phyloP scores from a whole-genome alignment of 139 green algal species.

The Mesostigma viride region DNA sequence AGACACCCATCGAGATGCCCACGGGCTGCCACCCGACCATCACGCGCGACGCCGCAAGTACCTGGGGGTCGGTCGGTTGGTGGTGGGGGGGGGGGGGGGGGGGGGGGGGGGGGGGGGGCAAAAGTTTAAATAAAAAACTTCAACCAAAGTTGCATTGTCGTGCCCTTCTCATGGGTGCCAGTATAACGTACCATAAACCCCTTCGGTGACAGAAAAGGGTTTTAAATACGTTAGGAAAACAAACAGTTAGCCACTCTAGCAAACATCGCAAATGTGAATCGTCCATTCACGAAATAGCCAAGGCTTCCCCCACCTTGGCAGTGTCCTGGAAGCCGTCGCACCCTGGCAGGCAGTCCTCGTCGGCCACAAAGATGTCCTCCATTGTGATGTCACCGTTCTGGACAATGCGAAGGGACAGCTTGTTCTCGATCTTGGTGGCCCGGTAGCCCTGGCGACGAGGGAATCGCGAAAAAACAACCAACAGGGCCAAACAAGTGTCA shows the following conservation, averaged over 20 bases:
- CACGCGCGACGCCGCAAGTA: constrained; percentile 72
- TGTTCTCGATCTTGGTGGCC: constrained; percentile 83
- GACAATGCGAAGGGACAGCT: constrained; percentile 61
- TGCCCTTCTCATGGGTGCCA: too few species aligned
- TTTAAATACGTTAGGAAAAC: too few species aligned
- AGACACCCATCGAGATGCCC: constrained; percentile 74
- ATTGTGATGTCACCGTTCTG: constrained; percentile 91
- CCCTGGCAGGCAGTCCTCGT: constrained; percentile 66
- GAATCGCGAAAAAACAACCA: too few species aligned
- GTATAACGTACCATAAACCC: too few species aligned
- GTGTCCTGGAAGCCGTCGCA: constrained; percentile 70
- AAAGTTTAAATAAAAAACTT: too few species aligned
- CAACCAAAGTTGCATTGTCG: not conserved
- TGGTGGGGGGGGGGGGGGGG: too few species aligned
- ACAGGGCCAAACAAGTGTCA: too few species aligned
- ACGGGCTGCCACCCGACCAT: constrained; percentile 94
- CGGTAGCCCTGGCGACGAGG: too few species aligned
- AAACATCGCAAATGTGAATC: not conserved
- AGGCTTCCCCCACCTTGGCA: constrained; percentile 47
- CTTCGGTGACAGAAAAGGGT: too few species aligned
- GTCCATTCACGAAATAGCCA: not conserved
- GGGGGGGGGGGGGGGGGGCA: too few species aligned
- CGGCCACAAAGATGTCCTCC: constrained; percentile 68
- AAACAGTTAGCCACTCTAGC: not conserved
- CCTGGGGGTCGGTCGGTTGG: too few species aligned